Conservation (phyloP, 2,329 filamentous ascomycete species). For the Penicillium griseofulvum region DNA sequence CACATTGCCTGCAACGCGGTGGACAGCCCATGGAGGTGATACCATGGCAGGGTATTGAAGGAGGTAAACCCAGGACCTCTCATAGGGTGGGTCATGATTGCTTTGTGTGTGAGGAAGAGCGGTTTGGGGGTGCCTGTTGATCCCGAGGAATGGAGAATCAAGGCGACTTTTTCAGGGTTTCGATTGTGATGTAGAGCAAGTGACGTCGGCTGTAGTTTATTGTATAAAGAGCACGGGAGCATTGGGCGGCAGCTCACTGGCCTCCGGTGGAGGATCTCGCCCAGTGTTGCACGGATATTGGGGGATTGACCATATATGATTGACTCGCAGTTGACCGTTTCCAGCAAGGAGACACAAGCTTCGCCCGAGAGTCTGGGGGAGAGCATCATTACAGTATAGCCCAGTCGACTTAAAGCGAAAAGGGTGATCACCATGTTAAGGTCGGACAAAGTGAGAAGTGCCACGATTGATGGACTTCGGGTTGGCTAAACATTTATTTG, state of each 20-base stretch:
- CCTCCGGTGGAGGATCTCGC: slow-evolving; percentile 26
- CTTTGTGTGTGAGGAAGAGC: slow-evolving; percentile 44
- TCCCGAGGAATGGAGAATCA: slow-evolving; percentile 51
- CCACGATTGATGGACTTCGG: slow-evolving; percentile 28
- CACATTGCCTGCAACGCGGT: slow-evolving; percentile 47
- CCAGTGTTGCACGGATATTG: slow-evolving; percentile 35
- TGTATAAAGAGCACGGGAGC: slow-evolving; percentile 8
- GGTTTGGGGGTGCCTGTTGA: slow-evolving; percentile 51
- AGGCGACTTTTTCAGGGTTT: slow-evolving; percentile 31
- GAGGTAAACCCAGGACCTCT: slow-evolving; percentile 39
- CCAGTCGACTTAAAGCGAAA: slow-evolving; percentile 47
- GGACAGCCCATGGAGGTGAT: slow-evolving; percentile 45
- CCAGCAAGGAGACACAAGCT: slow-evolving; percentile 43
- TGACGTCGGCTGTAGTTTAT: slow-evolving; percentile 11
- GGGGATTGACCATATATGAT: slow-evolving; percentile 40
- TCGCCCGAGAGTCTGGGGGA: slow-evolving; percentile 44
- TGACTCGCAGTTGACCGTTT: slow-evolving; percentile 33
- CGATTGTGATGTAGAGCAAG: slow-evolving; percentile 18
- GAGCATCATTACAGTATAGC: slow-evolving; percentile 45
- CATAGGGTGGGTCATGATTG: slow-evolving; percentile 38
- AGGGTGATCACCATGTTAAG: slow-evolving; percentile 45
- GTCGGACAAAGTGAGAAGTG: slow-evolving; percentile 43
- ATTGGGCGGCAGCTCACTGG: slow-evolving; percentile 28
- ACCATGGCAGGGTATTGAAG: slow-evolving; percentile 47
- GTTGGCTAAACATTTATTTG: slow-evolving; percentile 12